Conservation (phyloP, 2,329 filamentous ascomycete species). For the Macrophomina phaseolina region DNA sequence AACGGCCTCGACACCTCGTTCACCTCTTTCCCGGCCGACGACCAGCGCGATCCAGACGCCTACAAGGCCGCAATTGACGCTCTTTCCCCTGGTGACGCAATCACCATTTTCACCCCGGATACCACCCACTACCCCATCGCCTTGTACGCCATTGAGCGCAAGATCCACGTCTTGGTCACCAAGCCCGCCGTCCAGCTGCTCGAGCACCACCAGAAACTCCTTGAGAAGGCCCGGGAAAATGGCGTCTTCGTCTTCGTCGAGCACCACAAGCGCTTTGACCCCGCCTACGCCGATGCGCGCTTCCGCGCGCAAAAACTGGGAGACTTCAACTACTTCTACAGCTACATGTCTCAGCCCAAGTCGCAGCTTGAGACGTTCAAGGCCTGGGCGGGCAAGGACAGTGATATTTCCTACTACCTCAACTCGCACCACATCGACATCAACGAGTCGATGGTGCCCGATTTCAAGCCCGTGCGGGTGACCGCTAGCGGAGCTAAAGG, state of each 20-base stretch:
- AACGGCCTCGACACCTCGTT: constrained; percentile 89
- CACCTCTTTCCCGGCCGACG: constrained; percentile 78
- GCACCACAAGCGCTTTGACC: constrained; percentile 96
- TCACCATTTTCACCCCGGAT: constrained; percentile 96
- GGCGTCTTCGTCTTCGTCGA: constrained; percentile 91
- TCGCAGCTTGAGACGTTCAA: constrained; percentile 93
- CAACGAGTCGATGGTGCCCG: constrained; percentile 88
- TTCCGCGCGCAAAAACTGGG: constrained; percentile 77
- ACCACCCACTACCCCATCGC: constrained; percentile 92
- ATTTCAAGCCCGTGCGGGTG: constrained; percentile 78
- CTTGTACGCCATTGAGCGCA: constrained; percentile 85
- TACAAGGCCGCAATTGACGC: constrained; percentile 90
- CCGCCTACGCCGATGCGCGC: constrained; percentile 86
- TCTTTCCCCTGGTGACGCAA: constrained; percentile 80
- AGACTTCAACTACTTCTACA: constrained; percentile 98
- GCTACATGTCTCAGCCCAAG: constrained; percentile 94
- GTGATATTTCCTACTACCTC: constrained; percentile 94
- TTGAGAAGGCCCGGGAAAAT: constrained; percentile 73
- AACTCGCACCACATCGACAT: constrained; percentile 95
- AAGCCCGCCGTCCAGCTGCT: constrained; percentile 91
- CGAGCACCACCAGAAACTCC: constrained; percentile 76
- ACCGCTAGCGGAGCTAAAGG: constrained; percentile 79
- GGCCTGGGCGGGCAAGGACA: constrained; percentile 89
- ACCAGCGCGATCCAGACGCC: constrained; percentile 74
- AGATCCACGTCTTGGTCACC: constrained; percentile 89